These are phyloP conservation scores for Xylaria sp. DNA, from an alignment of 2,329 filamentous ascomycete species.

Conservation along the genomic window DNA sequence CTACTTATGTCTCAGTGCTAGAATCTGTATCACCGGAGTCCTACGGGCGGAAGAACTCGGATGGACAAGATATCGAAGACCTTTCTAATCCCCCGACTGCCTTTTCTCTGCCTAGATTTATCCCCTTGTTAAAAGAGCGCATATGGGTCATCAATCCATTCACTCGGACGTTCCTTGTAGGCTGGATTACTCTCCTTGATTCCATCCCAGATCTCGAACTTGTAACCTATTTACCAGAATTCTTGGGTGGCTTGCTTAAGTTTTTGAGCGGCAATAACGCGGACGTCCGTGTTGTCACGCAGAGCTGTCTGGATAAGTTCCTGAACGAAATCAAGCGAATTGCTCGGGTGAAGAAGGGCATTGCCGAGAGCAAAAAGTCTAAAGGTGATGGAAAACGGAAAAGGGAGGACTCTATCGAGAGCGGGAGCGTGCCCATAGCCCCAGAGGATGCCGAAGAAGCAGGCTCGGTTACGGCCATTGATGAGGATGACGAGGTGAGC, in stretches of 20 bases:
- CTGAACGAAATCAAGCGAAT: constrained; percentile 95
- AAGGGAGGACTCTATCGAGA: constrained; percentile 75
- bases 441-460: constrained; percentile 70
- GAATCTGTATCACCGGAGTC: constrained; percentile 62
- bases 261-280: constrained; percentile 91
- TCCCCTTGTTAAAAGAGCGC: constrained; percentile 91
- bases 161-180: constrained; percentile 92
- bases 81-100: constrained; percentile 75
- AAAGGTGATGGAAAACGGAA: constrained; percentile 74
- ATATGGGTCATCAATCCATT: constrained; percentile 96
- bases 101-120: constrained; percentile 90
- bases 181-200: constrained; percentile 94
- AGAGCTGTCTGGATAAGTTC: constrained; percentile 88
- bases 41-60: constrained; percentile 57
- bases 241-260: constrained; percentile 86
- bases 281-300: constrained; percentile 95
- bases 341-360: constrained; percentile 88
- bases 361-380: constrained; percentile 84
- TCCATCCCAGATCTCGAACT: constrained; percentile 97
- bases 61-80: constrained; percentile 50
- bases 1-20: constrained; percentile 91
- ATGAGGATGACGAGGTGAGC: constrained; percentile 67
- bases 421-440: constrained; percentile 66
- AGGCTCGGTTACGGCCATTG: constrained; percentile 63
- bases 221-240: constrained; percentile 90